Percentiles rank a stretch among this genome's conserved stretches.
Evolutionary conservation across 1,139 yeast genomes (phyloP).

Genomic region (Wickerhamomyces sp.): DNA sequence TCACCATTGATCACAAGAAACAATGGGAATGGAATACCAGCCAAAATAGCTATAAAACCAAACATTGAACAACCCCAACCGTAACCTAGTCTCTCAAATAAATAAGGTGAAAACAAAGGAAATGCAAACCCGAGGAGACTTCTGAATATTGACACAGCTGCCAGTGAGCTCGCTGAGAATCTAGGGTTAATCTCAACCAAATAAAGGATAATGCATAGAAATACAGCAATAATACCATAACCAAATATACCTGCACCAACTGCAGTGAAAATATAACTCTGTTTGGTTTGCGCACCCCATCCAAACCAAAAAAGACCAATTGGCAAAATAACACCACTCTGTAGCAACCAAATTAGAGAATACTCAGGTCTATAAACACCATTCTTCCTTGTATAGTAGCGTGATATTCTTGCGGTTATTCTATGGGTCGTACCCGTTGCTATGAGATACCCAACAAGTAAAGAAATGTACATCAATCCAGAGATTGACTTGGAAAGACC

Average conservation of each 20-base stretch:
- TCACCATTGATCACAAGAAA: constrained; percentile 55
- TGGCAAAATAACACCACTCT: constrained; percentile 45
- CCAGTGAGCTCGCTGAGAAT: constrained; percentile 55
- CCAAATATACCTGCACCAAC: constrained; percentile 53
- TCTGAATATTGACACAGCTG: constrained; percentile 60
- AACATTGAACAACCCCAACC: constrained; percentile 69
- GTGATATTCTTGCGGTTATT: constrained; percentile 36
- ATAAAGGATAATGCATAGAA: constrained; percentile 56
- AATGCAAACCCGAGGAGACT: constrained; percentile 54
- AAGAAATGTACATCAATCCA: constrained; percentile 53
- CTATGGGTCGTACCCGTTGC: constrained; percentile 46
- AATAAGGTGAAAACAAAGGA: constrained; percentile 43
- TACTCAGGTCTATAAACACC: constrained; percentile 56
- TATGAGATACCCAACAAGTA: constrained; percentile 46
- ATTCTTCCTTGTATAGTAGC: constrained; percentile 36
- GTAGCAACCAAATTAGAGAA: constrained; percentile 42
- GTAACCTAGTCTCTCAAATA: constrained; percentile 44
- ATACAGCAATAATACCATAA: constrained; percentile 49
- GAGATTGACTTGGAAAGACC: constrained; percentile 43
- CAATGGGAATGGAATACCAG: constrained; percentile 63
- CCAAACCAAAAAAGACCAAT: constrained; percentile 58
- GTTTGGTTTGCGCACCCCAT: constrained; percentile 50
- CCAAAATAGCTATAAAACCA: constrained; percentile 47
- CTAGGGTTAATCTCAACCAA: constrained; percentile 63
- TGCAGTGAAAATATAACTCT: constrained; percentile 55